These are phyloP conservation scores for Ogataea zsoltii DNA, from an alignment of 805 yeast species.

Conservation along the genomic window DNA sequence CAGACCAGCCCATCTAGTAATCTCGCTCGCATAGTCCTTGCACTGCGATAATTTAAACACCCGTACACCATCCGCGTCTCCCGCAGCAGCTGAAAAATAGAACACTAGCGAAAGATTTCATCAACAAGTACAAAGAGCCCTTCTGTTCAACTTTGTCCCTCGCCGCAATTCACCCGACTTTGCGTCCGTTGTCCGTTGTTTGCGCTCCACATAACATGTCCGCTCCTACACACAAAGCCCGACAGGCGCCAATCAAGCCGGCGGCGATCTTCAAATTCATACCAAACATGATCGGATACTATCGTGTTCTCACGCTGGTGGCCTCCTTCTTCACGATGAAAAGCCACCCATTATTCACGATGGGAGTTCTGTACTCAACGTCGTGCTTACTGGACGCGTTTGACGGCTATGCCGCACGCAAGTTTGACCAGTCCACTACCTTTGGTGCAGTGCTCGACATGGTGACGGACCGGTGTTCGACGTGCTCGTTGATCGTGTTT, in stretches of 20 bases:
- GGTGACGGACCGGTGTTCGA: slow-evolving; percentile 98
- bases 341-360: slow-evolving; percentile 75
- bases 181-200: too few species aligned
- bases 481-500: slow-evolving; percentile 88
- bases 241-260: slow-evolving; percentile 15
- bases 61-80: slow-evolving; percentile 2
- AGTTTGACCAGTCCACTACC: slow-evolving; percentile 81
- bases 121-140: too few species aligned
- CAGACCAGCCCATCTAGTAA: too few species aligned
- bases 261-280: slow-evolving; percentile 68
- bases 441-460: slow-evolving; percentile 97
- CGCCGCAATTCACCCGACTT: too few species aligned
- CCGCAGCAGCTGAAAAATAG: background rate
- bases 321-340: slow-evolving; percentile 82
- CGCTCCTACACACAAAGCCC: background rate
- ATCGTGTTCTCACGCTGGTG: slow-evolving; percentile 79
- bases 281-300: slow-evolving; percentile 90
- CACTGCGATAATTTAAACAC: too few species aligned
- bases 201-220: background rate
- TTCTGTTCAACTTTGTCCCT: too few species aligned
- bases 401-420: slow-evolving; percentile 94
- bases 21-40: too few species aligned
- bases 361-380: slow-evolving; percentile 70
- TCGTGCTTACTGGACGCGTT: slow-evolving; percentile 94
- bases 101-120: too few species aligned